Base-by-base conservation (phyloP, 2,329 filamentous ascomycete species). In the Westerdykella aurantiaca region DNA sequence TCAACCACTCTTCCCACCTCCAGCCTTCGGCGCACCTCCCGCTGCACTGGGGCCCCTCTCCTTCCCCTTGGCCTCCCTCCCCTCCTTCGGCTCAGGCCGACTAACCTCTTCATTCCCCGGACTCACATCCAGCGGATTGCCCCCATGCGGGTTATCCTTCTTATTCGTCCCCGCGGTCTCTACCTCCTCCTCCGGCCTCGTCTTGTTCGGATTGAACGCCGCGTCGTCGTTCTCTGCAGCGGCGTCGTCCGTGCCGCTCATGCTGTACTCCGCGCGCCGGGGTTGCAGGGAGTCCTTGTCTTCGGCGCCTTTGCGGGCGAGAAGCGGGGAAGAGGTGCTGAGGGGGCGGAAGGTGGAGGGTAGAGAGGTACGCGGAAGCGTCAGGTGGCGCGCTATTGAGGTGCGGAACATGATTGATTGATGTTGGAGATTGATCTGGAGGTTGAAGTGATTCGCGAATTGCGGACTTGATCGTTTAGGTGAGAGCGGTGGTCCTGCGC, bases 131-230 rank as follows among this genome's bases (percentile, higher is more conserved):
- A 85, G 55, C 5, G 80, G 48, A 43, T 60, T 58, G 10, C 48
- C 44, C 25, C 25, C 73, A 35, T 85, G 55, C 5, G 80, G 48
- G 42, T 60, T 58, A 11, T 47, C 44, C 25, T 29, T 29, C 25
- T 29, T 29, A 29, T 29, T 29, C 25, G 7, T 29, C 7, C 25
- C 65, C 1, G 68, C 68, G 5, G 53, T 61, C 13, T 48, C 60
- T 53, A 71, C 77, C 67, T 81, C 78, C 17, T 67, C 58, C 60
- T 88, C 82, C 0, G 88, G 88, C 16, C 74, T 70, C 21, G 85
- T 90, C 62, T 79, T 79, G 43, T 73, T 67, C 0, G 82, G 80
- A 60, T 88, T 76, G 66, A 86, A 94, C 1, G 88, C 83, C 0
- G 82, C 76, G 34, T 82, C 73, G 3, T 71, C 63, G 44, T 77